A percentile compares a stretch with the other conserved stretches of the same genome.
Evolutionary conservation across 1,284 basidiomycete genomes (phyloP).

Genomic region (Pterulicium gracile): DNA sequence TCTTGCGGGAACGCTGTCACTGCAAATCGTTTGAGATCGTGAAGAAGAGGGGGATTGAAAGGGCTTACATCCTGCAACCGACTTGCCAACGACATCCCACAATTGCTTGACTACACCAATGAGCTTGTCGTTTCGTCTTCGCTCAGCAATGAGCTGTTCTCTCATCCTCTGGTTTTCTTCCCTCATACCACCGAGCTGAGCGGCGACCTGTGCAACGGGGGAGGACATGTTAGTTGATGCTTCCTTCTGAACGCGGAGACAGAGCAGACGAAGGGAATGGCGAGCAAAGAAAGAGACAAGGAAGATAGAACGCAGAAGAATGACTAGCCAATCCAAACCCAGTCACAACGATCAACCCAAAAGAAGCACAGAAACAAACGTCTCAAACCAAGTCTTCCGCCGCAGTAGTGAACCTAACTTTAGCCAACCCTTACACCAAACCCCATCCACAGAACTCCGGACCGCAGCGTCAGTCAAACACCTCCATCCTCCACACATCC

Average conservation of each 20-base stretch:
- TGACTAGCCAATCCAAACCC: conserved; percentile 1
- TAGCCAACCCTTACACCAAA: too few relatives aligned
- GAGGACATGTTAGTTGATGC: background rate
- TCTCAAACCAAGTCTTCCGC: too few relatives aligned
- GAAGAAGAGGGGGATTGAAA: conserved; percentile 10
- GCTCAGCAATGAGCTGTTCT: conserved; percentile 42
- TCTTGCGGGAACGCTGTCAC: conserved; percentile 56
- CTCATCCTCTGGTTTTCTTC: conserved; percentile 55
- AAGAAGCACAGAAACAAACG: conserved; percentile 3
- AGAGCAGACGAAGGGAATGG: conserved; percentile 6
- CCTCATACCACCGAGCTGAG: conserved; percentile 54
- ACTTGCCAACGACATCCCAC: conserved; percentile 47
- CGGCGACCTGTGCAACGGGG: conserved; percentile 32
- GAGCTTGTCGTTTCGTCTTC: conserved; percentile 36
- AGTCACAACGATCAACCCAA: background rate
- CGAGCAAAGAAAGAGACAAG: too few relatives aligned
- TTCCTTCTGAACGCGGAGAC: background rate
- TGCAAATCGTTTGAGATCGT: conserved; percentile 18
- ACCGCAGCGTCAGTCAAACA: too few relatives aligned
- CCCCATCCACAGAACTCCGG: too few relatives aligned
- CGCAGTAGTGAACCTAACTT: too few relatives aligned
- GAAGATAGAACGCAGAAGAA: conserved; percentile 6
- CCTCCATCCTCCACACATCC: too few relatives aligned
- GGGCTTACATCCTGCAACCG: conserved; percentile 39
- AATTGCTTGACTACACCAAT: conserved; percentile 35